Percentiles rank a stretch among this genome's conserved stretches.
phyloP scores from a whole-genome alignment of 768 basidiomycete species.

The Pulveroboletus frians region DNA sequence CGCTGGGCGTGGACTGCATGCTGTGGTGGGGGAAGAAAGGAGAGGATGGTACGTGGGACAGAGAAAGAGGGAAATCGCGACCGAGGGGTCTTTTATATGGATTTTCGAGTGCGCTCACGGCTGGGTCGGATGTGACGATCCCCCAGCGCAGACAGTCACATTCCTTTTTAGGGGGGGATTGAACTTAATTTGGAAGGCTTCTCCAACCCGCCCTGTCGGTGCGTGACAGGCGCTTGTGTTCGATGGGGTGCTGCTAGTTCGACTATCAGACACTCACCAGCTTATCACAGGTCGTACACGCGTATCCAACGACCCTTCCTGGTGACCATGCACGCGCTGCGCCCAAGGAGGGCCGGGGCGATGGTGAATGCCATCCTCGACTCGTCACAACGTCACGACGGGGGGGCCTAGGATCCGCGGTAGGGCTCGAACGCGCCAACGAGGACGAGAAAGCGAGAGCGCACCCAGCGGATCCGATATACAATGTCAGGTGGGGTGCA shows the following conservation, averaged over 20 bases:
- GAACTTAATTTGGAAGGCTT: constrained; percentile 27
- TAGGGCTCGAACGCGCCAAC: constrained; percentile 5
- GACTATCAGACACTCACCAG: constrained; percentile 23
- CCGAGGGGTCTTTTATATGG: constrained; percentile 31
- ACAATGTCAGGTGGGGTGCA: background rate
- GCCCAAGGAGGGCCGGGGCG: background rate
- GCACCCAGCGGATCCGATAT: background rate
- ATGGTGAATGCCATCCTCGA: constrained; percentile 14
- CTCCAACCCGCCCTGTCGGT: constrained; percentile 19
- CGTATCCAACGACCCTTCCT: background rate
- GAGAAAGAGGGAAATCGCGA: constrained; percentile 36
- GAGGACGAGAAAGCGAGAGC: background rate
- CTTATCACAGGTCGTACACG: constrained; percentile 4
- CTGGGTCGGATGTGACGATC: constrained; percentile 30
- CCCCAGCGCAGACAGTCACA: constrained; percentile 23
- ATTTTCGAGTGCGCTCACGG: constrained; percentile 22
- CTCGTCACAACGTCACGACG: constrained; percentile 23
- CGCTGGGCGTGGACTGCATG: constrained; percentile 26
- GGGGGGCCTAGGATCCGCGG: constrained; percentile 25
- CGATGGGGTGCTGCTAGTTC: constrained; percentile 15
- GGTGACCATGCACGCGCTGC: background rate
- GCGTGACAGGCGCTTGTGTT: constrained; percentile 25
- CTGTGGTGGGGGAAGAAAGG: background rate
- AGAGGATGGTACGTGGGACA: constrained; percentile 38
- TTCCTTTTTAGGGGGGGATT: constrained; percentile 31